A percentile compares a stretch with the other conserved stretches of the same genome.
Evolutionary conservation across 345 rosid species (phyloP).

Genomic region (Citrus unshiu): DNA sequence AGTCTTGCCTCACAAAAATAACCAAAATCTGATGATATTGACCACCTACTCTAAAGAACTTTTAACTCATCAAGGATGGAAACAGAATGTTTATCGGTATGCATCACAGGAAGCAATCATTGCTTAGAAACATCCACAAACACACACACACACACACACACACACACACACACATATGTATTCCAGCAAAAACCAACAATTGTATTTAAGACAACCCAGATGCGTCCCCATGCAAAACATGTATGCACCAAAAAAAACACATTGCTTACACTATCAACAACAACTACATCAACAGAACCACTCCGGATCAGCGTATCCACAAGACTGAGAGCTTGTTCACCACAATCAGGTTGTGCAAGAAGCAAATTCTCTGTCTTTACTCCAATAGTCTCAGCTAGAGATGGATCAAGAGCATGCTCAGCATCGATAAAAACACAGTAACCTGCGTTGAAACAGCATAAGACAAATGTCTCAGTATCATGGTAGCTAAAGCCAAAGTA

Average conservation of each 20-base stretch:
- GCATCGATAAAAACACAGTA: slow-evolving; percentile 95
- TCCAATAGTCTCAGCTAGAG: slow-evolving; percentile 78
- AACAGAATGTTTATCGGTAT: background rate
- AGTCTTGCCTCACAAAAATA: background rate
- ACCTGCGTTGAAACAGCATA: slow-evolving; percentile 36
- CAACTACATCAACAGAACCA: slow-evolving; percentile 94
- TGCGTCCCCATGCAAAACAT: background rate
- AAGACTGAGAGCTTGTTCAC: slow-evolving; percentile 96
- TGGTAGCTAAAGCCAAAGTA: background rate
- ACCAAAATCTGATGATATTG: background rate
- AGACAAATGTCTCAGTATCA: slow-evolving; percentile 11
- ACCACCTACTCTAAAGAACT: background rate
- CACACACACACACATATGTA: too few relatives aligned
- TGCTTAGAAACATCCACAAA: background rate
- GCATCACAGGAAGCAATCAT: background rate
- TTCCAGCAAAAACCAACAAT: background rate
- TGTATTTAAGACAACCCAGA: background rate
- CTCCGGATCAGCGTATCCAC: slow-evolving; percentile 89
- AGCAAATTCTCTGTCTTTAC: slow-evolving; percentile 91
- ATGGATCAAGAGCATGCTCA: slow-evolving; percentile 97
- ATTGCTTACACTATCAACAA: slow-evolving; percentile 94
- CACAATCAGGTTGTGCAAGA: slow-evolving; percentile 96
- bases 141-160: too few relatives aligned
- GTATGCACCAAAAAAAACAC: slow-evolving; percentile 9
- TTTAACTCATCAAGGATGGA: background rate